phyloP scores from a whole-genome alignment of 2,329 filamentous ascomycete genomes.

The Hymenoscyphus occultus region DNA sequence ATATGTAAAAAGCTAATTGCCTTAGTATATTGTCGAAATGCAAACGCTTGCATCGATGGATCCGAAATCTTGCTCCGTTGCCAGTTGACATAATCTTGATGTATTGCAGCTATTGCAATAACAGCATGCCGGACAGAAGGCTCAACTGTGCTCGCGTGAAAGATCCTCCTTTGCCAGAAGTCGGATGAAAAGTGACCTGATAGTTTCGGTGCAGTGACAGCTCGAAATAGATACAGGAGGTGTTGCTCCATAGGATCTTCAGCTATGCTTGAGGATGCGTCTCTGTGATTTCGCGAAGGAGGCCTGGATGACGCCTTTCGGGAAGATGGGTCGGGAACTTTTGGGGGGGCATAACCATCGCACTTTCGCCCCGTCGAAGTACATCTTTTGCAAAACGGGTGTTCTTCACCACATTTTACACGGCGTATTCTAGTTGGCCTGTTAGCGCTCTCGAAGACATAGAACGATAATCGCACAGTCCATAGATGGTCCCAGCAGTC shows the following conservation, averaged over 20 bases:
- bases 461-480: neutral
- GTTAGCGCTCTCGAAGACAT: conserved; percentile 5
- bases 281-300: conserved; percentile 8
- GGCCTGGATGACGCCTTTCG: conserved; percentile 7
- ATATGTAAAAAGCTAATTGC: conserved; percentile 43
- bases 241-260: conserved; percentile 27
- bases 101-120: conserved; percentile 33
- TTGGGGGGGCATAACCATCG: conserved; percentile 31
- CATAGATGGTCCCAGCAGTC: neutral
- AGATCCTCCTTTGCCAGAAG: conserved; percentile 31
- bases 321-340: conserved; percentile 12
- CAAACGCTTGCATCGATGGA: conserved; percentile 40
- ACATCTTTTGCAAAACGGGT: conserved; percentile 34
- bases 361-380: conserved; percentile 33
- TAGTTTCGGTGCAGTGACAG: conserved; percentile 27
- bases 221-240: conserved; percentile 28
- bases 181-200: conserved; percentile 28
- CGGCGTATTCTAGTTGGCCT: conserved; percentile 26
- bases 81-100: conserved; percentile 37
- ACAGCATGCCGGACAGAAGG: conserved; percentile 32
- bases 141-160: conserved; percentile 26
- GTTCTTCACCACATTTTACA: conserved; percentile 35
- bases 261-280: conserved; percentile 6
- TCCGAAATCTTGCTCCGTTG: conserved; percentile 44
- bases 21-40: conserved; percentile 57